Conservation (phyloP, 805 yeast genomes). For the Schizosaccharomyces lindneri region DNA sequence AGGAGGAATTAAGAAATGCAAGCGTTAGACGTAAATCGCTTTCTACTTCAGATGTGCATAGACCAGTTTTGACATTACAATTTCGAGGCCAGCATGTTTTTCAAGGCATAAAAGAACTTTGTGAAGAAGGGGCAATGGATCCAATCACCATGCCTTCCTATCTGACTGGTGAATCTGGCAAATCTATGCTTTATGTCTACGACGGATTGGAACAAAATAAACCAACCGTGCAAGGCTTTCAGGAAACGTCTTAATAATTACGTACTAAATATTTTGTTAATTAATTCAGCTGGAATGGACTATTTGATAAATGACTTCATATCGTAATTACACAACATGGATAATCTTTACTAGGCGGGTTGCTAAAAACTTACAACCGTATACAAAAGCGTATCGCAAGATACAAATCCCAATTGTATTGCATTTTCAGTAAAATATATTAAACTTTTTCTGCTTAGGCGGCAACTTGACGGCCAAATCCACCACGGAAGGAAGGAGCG, state of each 20-base stretch:
- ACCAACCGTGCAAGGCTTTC: too few species aligned
- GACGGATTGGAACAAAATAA: background rate
- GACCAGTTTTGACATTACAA: conserved; percentile 4
- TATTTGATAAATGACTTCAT: too few species aligned
- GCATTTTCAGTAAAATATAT: background rate
- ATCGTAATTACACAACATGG: too few species aligned
- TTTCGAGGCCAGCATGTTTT: conserved; percentile 8
- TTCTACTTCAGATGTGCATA: background rate
- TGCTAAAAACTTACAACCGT: too few species aligned
- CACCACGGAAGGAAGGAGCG: conserved; percentile 3
- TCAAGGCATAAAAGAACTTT: conserved; percentile 7
- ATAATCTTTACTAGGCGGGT: too few species aligned
- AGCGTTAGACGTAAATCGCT: background rate
- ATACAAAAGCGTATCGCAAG: too few species aligned
- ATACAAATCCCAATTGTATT: too few species aligned
- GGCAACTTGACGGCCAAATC: conserved; percentile 2
- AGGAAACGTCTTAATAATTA: background rate
- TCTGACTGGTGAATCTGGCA: conserved; percentile 7
- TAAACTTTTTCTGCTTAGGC: conserved; percentile 1
- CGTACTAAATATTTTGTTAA: too few species aligned
- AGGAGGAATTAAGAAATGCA: background rate
- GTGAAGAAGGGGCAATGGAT: conserved; percentile 5
- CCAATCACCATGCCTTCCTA: conserved; percentile 7
- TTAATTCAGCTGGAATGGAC: too few species aligned
- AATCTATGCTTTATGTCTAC: background rate